Base-by-base conservation (phyloP, 1,139 yeast species). In the Hansenula lynferdii region DNA sequence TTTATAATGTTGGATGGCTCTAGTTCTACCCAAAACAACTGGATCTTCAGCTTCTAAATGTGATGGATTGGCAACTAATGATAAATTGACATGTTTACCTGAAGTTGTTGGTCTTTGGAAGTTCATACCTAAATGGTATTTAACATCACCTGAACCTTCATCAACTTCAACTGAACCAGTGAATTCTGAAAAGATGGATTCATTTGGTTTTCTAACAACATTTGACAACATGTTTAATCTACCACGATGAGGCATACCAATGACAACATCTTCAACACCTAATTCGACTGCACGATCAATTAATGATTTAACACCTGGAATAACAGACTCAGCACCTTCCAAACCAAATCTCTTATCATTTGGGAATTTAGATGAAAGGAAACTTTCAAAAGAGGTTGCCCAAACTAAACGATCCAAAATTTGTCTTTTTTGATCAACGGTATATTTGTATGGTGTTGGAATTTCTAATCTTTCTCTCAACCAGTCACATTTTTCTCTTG, bases 221-320 rank as follows among this genome's bases (percentile, higher is more conserved):
- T 92, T 92, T 44, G 97, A 87, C 67, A 92, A 77, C 84, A 92
- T 90, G 66, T 92, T 92, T 59, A 92, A 76, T 73, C 99, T 84
- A 69, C 99, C 99, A 77, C 99, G 87, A 69, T 92, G 98, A 42
- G 99, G 97, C 98, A 92, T 92, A 72, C 99, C 99, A 56, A 94
- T 84, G 57, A 92, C 95, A 47, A 92, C 80, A 62, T 92, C 97
- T 67, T 90, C 97, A 42, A 90, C 82, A 56, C 99, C 99, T 47
- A 72, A 69, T 53, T 89, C 97, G 39, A 90, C 97, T 34, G 96
- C 78, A 49, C 90, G 81, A 65, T 92, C 99, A 61, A 92, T 90
- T 62, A 92, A 68, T 37, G 97, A 85, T 71, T 92, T 92, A 76
- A 92, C 83, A 70, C 97, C 98, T 34, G 98, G 97, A 38, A 92